Evolutionary conservation across 176 grass and related monocot genomes (phyloP).

Genomic region (Aechmea fasciata): DNA sequence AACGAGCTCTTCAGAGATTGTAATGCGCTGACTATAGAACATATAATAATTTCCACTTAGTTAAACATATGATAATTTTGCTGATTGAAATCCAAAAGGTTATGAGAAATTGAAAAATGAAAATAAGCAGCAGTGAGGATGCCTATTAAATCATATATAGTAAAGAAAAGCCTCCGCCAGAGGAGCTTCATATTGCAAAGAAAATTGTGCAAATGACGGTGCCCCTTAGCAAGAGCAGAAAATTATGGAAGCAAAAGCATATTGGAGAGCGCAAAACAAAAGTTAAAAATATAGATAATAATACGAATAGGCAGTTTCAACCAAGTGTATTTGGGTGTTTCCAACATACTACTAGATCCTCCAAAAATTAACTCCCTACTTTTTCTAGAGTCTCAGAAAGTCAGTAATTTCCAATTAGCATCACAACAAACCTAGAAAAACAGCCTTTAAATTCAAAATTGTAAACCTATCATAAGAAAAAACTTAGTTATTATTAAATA

Average conservation of each 20-base stretch:
- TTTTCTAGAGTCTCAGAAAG: background rate
- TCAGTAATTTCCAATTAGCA: background rate
- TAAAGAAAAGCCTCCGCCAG: background rate
- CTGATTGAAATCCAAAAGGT: background rate
- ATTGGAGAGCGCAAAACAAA: conserved; percentile 13
- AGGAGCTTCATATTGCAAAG: conserved; percentile 4
- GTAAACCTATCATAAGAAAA: no score
- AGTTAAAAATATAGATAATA: conserved; percentile 20
- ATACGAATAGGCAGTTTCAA: no score
- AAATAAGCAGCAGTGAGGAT: background rate
- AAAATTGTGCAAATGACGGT: background rate
- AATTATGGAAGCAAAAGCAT: background rate
- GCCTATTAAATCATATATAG: background rate
- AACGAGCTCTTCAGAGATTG: conserved; percentile 55
- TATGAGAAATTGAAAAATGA: background rate
- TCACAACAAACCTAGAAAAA: background rate
- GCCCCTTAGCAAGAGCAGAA: conserved; percentile 3
- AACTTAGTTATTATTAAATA: no score
- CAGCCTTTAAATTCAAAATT: background rate
- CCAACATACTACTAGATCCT: no score
- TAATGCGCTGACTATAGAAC: conserved; percentile 50
- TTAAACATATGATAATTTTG: background rate
- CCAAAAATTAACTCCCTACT: background rate
- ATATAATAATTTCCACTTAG: background rate
- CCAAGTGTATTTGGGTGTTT: no score